Evolutionary conservation across 768 basidiomycete genomes (phyloP).

Genomic region (Lactarius vividus): DNA sequence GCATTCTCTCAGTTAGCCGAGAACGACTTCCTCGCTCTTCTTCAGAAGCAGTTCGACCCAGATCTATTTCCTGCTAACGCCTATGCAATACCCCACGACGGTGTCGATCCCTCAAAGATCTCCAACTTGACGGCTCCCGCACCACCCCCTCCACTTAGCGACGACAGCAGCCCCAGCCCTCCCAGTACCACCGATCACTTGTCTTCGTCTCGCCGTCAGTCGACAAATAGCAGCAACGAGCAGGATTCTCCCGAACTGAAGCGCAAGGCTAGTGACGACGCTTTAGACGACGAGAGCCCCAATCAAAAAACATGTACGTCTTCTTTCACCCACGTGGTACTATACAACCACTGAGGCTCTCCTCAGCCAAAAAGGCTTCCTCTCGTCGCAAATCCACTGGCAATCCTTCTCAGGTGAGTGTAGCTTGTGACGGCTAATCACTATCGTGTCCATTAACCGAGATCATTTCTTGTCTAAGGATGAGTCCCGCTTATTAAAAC

Average conservation of each 20-base stretch:
- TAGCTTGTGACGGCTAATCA: not conserved
- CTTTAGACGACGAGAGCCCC: constrained; percentile 61
- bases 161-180: constrained; percentile 79
- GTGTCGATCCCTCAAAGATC: constrained; percentile 60
- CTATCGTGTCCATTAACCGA: constrained; percentile 3
- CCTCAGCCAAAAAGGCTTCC: constrained; percentile 29
- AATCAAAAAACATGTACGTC: constrained; percentile 66
- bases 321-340: not conserved
- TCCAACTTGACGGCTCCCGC: constrained; percentile 48
- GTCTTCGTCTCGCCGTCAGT: constrained; percentile 35
- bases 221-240: constrained; percentile 37
- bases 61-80: constrained; percentile 30
- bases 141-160: constrained; percentile 58
- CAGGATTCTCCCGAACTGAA: constrained; percentile 56
- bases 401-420: constrained; percentile 35
- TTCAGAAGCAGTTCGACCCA: constrained; percentile 70
- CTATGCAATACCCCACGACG: constrained; percentile 37
- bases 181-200: constrained; percentile 44
- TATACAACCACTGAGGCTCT: not conserved
- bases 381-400: constrained; percentile 43
- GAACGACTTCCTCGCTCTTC: constrained; percentile 72
- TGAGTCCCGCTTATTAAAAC: constrained; percentile 72
- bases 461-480: constrained; percentile 47
- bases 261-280: constrained; percentile 67
- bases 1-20: constrained; percentile 65